Base-by-base conservation (phyloP, 2,329 filamentous ascomycete genomes). In the Bertia moriformis region DNA sequence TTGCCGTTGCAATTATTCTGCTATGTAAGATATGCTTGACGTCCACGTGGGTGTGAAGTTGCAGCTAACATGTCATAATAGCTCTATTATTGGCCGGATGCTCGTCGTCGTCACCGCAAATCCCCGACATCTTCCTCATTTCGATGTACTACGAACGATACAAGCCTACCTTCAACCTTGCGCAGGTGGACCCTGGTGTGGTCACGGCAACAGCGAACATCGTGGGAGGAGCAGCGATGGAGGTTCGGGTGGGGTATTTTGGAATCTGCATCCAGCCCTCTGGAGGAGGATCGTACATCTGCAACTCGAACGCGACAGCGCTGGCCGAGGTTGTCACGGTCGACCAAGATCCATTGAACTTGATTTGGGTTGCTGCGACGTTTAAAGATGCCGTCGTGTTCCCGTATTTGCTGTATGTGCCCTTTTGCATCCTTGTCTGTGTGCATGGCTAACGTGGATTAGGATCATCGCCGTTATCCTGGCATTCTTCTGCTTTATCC, bases 311-410 rank as follows among this genome's bases (percentile, higher is more conserved):
- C 51, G 77, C 77, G 4, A 78, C 75, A 2, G 69, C 74, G 3
- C 61, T 82, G 41, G 76, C 77, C 1, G 66, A 77, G 48, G 68
- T 78, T 48, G 62, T 80, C 22, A 71, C 62, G n/a, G 65, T 78
- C 27, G 74, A 81, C 46, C 71, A 80, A 52, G 77, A 82, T 55
- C 77, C 77, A 17, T 59, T 82, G 48, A 82, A 82, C 50, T 55
- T 82, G 50, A 77, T 82, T 44, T 82, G 76, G 76, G 71, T 82
- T 20, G 77, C 77, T 35, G 67, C 69, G 42, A 82, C 76, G 5
- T 82, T 82, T 61, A 80, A 80, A 51, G 73, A 81, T 51, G 72
- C 70, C 35, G 76, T 82, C 39, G 75, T 82, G 14, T 82, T 82
- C 53, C 77, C 77, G 3, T 82, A 81, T 49, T 58, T 82, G 12